Base-by-base conservation (phyloP, 768 basidiomycete genomes). In the Lactarius deliciosus region DNA sequence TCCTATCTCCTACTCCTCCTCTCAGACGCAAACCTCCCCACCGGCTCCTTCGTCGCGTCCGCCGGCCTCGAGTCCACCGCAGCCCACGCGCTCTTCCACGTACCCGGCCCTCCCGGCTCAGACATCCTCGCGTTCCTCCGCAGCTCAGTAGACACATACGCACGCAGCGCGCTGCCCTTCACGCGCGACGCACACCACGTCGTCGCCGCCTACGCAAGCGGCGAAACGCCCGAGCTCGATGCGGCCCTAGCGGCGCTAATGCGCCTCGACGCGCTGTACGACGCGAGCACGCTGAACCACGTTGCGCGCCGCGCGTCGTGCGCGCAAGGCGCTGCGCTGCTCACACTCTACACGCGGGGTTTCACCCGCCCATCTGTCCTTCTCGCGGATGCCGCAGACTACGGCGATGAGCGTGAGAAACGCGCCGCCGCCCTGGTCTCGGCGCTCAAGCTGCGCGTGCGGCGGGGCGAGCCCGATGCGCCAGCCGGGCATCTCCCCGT, bases 21-120 rank as follows among this genome's bases (percentile, higher is more conserved):
- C 53, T 84, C 92, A 0, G 94, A 96, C 79, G 91, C 92, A 68
- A 98, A 96, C 76, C 86, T 99, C 3, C 97, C 97, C 2, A 98
- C 96, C 0, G 97, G 97, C 41, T 90, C 96, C 1, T 99, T 99
- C 76, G 92, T 98, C 65, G 92, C 96, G 0, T 97, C 95, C 1
- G 85, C 92, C 2, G 96, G 96, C 1, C 83, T 98, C 66, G 96
- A 99, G 73, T 94, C 94, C 5, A 95, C 87, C 74, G 78, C 86
- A 47, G 88, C 90, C 32, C 97, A 99, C 75, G 97, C 94, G 0
- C 91, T 96, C 80, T 18, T 73, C 81, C 1, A 69, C 70, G 57
- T 43, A 6, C 60, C 66, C 69, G 77, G 71, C 65, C 74, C 61
- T 60, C 70, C 75, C 25, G 69, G 73, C 61, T 72, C 76, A 10